Evolutionary conservation across 2,329 filamentous ascomycete species (phyloP).

Genomic region (Plenodomus biglobosus): DNA sequence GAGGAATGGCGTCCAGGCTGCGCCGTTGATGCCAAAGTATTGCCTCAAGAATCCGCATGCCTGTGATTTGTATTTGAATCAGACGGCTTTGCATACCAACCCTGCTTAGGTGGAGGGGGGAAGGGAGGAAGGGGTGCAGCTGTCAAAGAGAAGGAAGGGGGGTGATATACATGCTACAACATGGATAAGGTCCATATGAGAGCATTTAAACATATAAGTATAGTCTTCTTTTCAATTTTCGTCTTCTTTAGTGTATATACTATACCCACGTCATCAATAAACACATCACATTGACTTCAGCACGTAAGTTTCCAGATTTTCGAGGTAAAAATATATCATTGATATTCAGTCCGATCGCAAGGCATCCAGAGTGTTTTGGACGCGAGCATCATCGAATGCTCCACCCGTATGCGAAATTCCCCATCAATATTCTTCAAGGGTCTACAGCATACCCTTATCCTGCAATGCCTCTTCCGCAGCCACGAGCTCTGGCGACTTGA

Average conservation of each 20-base stretch:
- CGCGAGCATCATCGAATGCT: background rate
- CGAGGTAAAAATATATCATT: no score
- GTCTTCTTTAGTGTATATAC: background rate
- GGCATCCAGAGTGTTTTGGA: no score
- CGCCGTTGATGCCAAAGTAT: constrained; percentile 59
- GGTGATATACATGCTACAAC: background rate
- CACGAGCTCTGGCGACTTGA: background rate
- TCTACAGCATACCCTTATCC: background rate
- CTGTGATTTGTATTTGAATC: constrained; percentile 58
- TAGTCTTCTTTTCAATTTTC: background rate
- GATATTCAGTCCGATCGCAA: no score
- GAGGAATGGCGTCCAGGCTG: constrained; percentile 55
- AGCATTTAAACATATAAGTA: no score
- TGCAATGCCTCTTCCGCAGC: background rate
- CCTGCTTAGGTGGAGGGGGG: background rate
- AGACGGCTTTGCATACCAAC: constrained; percentile 35
- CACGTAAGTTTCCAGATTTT: no score
- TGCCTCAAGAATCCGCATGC: constrained; percentile 60
- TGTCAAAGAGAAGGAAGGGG: background rate
- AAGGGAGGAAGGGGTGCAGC: background rate
- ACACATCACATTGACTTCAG: background rate
- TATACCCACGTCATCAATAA: background rate
- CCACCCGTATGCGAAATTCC: background rate
- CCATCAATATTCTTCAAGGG: background rate
- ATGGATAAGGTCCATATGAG: no score